Evolutionary conservation across 2,329 filamentous ascomycete genomes (phyloP).

Genomic region (Aspergillus brunneoviolaceus): DNA sequence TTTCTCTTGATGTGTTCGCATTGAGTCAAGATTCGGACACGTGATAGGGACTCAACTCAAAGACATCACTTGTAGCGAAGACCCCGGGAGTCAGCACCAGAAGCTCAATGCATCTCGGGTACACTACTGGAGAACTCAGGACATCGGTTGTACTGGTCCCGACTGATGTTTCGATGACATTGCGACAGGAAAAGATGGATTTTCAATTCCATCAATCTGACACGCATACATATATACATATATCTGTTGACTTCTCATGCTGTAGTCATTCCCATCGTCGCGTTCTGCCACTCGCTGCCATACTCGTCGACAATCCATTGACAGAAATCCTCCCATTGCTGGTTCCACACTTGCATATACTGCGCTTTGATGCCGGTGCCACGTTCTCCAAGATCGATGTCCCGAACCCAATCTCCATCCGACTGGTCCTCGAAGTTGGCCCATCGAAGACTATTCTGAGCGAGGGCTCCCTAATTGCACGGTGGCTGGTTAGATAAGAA

Average conservation of each 20-base stretch:
- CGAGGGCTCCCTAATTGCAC: slow-evolving; percentile 52
- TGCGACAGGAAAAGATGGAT: not conserved
- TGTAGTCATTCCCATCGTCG: not conserved
- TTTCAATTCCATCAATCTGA: not conserved
- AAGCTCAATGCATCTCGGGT: no score
- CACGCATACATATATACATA: not conserved
- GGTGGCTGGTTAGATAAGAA: not conserved
- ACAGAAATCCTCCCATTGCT: slow-evolving; percentile 84
- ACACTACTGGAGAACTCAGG: no score
- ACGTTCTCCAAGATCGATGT: slow-evolving; percentile 68
- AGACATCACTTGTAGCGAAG: no score
- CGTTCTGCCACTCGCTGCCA: slow-evolving; percentile 1
- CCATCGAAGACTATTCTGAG: slow-evolving; percentile 88
- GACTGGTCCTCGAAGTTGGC: slow-evolving; percentile 77
- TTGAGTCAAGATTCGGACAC: no score
- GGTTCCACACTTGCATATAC: slow-evolving; percentile 71
- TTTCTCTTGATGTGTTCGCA: no score
- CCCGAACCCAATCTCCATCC: slow-evolving; percentile 67
- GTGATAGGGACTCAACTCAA: no score
- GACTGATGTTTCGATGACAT: no score
- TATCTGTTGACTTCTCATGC: not conserved
- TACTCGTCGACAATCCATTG: slow-evolving; percentile 68
- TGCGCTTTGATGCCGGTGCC: slow-evolving; percentile 68
- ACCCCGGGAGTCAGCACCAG: no score
- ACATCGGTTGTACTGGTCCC: no score